A percentile compares a stretch with the other conserved stretches of the same genome.
Evolutionary conservation across 768 basidiomycete species (phyloP).

Genomic region (Lactarius sp.): DNA sequence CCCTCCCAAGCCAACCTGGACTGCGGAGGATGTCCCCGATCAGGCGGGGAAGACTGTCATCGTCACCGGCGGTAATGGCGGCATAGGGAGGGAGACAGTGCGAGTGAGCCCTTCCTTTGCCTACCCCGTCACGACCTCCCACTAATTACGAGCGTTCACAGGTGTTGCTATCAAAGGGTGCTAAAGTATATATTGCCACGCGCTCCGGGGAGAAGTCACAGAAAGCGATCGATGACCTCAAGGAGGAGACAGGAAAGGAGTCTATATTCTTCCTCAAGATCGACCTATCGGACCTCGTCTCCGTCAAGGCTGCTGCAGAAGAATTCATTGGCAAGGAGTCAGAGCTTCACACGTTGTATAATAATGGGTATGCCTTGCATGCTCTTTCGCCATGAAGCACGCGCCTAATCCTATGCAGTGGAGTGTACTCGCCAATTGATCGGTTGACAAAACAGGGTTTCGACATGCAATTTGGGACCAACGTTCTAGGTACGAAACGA

Average conservation of each 20-base stretch:
- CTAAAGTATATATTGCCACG: slow-evolving; percentile 1
- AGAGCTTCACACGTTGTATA: slow-evolving; percentile 7
- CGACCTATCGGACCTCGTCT: slow-evolving; percentile 4
- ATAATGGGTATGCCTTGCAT: not conserved
- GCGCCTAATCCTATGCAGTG: not conserved
- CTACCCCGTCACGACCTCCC: too few relatives aligned
- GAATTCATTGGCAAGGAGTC: not conserved
- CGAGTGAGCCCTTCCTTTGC: not conserved
- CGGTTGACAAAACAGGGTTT: not conserved
- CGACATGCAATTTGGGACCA: not conserved
- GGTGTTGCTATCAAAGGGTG: not conserved
- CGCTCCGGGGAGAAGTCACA: not conserved
- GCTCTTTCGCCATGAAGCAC: not conserved
- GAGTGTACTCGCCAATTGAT: not conserved
- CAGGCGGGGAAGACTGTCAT: not conserved
- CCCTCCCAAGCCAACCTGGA: not conserved
- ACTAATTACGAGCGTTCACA: not conserved
- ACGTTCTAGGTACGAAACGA: slow-evolving; percentile 4
- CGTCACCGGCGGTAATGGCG: not conserved
- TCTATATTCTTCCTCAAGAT: not conserved
- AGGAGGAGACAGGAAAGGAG: not conserved
- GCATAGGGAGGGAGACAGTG: slow-evolving; percentile 1
- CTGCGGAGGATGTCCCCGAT: not conserved
- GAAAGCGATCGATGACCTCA: not conserved
- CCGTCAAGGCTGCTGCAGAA: not conserved